Evolutionary conservation across 2,329 filamentous ascomycete species (phyloP).

Genomic region (Claviceps digitariae): DNA sequence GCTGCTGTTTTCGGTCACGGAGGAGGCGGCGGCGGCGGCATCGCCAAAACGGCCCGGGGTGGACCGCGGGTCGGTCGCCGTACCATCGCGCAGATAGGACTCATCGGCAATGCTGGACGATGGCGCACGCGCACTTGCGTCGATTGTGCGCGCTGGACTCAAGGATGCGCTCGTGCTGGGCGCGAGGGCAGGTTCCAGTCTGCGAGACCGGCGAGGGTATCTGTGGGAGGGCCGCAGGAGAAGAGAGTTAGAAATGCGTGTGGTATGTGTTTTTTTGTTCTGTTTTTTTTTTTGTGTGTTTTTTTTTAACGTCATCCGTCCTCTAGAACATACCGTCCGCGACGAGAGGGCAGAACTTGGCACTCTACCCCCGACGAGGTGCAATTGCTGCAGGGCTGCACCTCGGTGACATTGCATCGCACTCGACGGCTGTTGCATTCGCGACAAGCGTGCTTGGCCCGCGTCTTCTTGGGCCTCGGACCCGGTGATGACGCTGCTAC

Average conservation of each 20-base stretch:
- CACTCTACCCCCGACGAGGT: constrained; percentile 13
- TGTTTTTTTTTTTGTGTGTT: no score
- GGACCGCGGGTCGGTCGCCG: background rate
- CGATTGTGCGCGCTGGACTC: background rate
- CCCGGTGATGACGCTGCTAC: background rate
- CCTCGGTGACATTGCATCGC: constrained; percentile 22
- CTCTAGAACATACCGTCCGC: constrained; percentile 18
- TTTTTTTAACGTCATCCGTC: no score
- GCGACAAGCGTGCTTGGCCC: constrained; percentile 22
- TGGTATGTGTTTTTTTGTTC: no score
- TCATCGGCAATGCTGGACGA: constrained; percentile 3
- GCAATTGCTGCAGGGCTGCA: constrained; percentile 21
- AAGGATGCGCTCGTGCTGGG: constrained; percentile 1
- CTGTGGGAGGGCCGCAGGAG: no score
- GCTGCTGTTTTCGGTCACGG: background rate
- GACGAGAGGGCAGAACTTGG: constrained; percentile 20
- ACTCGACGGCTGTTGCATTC: constrained; percentile 22
- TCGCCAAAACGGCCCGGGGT: background rate
- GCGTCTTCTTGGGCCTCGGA: constrained; percentile 19
- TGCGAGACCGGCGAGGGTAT: constrained; percentile 13
- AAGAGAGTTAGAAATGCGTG: no score
- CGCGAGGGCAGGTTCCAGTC: constrained; percentile 6
- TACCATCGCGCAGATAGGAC: background rate
- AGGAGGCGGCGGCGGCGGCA: no score
- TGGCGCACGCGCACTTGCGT: background rate